A percentile compares a stretch with the other conserved stretches of the same genome.
These are phyloP conservation scores for Triticum timopheevii DNA, from an alignment of 176 grass and related monocot species.

Conservation along the genomic window DNA sequence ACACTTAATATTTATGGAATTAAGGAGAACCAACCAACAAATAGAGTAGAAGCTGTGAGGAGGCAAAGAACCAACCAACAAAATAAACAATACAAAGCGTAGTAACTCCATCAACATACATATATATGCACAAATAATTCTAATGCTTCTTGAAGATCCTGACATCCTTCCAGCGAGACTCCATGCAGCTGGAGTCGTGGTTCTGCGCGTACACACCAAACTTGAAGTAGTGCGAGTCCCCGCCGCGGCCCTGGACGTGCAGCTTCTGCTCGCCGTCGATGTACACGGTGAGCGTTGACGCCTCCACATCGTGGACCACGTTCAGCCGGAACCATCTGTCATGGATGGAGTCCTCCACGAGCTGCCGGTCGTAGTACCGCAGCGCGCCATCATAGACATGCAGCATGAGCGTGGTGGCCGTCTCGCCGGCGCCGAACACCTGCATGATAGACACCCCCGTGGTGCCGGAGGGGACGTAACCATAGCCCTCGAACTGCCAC, in stretches of 20 bases:
- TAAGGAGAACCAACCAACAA: no score
- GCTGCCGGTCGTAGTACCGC: slow-evolving; percentile 9
- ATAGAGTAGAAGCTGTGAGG: no score
- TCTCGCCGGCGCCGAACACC: slow-evolving; percentile 13
- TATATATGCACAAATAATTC: background rate
- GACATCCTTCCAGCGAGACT: slow-evolving; percentile 29
- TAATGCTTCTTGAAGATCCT: slow-evolving; percentile 8
- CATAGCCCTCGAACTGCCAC: slow-evolving; percentile 58
- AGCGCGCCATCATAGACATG: slow-evolving; percentile 30
- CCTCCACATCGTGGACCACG: slow-evolving; percentile 42
- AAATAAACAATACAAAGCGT: no score
- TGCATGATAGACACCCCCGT: slow-evolving; percentile 51
- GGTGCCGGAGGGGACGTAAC: slow-evolving; percentile 33
- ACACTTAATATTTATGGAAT: no score
- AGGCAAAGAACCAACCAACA: no score
- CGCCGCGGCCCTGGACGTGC: background rate
- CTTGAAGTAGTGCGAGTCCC: slow-evolving; percentile 47
- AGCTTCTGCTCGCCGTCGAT: slow-evolving; percentile 12
- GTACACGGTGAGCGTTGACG: slow-evolving; percentile 11
- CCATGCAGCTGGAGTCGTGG: slow-evolving; percentile 1
- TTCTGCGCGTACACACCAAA: slow-evolving; percentile 32
- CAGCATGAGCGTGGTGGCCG: slow-evolving; percentile 39
- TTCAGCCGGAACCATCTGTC: slow-evolving; percentile 58
- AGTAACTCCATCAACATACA: background rate
- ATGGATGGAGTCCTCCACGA: slow-evolving; percentile 37